These are phyloP conservation scores for Paspalum notatum DNA, from an alignment of 176 grass and related monocot genomes.

Conservation along the genomic window DNA sequence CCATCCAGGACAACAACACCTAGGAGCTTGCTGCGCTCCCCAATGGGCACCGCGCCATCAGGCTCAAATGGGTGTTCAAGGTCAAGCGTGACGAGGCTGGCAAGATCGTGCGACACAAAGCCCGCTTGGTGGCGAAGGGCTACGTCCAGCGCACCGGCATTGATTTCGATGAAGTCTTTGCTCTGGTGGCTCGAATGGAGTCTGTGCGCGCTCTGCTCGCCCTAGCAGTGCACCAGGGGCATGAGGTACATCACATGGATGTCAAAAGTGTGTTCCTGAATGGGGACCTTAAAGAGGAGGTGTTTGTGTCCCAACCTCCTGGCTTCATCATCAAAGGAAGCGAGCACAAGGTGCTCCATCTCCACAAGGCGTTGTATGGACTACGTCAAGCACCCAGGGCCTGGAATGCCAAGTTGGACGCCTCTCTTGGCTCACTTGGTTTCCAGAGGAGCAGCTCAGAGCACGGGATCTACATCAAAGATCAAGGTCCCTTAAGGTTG, in stretches of 20 bases:
- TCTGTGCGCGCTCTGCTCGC: neutral
- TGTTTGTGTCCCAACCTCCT: no score
- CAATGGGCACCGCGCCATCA: neutral
- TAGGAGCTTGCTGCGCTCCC: neutral
- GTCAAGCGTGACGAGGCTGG: neutral
- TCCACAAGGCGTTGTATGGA: neutral
- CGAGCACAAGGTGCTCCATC: no score
- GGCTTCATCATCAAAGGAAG: no score
- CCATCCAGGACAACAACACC: no score
- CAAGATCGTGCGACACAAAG: neutral
- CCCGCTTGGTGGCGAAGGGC: neutral
- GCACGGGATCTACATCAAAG: neutral
- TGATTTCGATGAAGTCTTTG: neutral
- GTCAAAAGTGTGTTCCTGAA: neutral
- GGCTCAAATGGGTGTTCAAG: neutral
- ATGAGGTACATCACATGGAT: neutral
- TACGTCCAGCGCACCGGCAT: neutral
- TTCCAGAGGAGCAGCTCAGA: neutral
- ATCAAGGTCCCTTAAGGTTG: accelerated
- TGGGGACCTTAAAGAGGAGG: neutral
- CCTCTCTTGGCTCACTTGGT: neutral
- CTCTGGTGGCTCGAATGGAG: neutral
- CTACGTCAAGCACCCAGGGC: neutral
- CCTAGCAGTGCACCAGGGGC: neutral
- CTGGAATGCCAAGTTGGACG: no score